Conservation (phyloP, 352 stramenopile genomes). For the Saprolegnia diclina region DNA sequence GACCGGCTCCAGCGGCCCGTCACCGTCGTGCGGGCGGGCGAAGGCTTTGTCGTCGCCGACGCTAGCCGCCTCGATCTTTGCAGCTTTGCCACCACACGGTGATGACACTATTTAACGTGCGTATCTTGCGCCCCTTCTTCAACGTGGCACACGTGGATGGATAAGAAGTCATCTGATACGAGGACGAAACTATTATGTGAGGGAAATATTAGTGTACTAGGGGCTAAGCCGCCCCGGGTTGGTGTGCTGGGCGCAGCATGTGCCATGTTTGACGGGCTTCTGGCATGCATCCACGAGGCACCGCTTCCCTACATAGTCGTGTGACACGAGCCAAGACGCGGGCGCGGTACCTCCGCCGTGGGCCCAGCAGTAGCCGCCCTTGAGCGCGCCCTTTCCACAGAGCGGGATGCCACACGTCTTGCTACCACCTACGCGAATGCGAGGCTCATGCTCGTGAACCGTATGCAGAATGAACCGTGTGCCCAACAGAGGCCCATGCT, state of each 20-base stretch:
- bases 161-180: no score
- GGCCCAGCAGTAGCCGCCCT: slow-evolving; percentile 70
- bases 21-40: background rate
- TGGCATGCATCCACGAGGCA: slow-evolving; percentile 13
- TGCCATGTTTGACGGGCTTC: slow-evolving; percentile 25
- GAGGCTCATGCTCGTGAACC: no score
- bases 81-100: background rate
- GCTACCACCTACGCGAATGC: slow-evolving; percentile 27
- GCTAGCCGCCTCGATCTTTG: background rate
- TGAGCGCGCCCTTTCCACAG: slow-evolving; percentile 67
- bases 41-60: background rate
- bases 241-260: slow-evolving; percentile 3
- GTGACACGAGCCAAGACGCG: background rate
- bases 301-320: slow-evolving; percentile 13
- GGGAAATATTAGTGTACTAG: background rate
- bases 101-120: background rate
- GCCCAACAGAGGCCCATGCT: slow-evolving; percentile 78
- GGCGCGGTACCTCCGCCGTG: slow-evolving; percentile 46
- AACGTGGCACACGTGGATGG: no score
- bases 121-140: no score
- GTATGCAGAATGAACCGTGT: slow-evolving; percentile 56
- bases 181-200: slow-evolving; percentile 1
- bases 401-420: slow-evolving; percentile 14
- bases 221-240: background rate
- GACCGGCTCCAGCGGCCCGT: background rate